Evolutionary conservation across 1,284 basidiomycete genomes (phyloP), one percentile per base, ranked within the genome.

Genomic region (Takashimella tepidaria): DNA sequence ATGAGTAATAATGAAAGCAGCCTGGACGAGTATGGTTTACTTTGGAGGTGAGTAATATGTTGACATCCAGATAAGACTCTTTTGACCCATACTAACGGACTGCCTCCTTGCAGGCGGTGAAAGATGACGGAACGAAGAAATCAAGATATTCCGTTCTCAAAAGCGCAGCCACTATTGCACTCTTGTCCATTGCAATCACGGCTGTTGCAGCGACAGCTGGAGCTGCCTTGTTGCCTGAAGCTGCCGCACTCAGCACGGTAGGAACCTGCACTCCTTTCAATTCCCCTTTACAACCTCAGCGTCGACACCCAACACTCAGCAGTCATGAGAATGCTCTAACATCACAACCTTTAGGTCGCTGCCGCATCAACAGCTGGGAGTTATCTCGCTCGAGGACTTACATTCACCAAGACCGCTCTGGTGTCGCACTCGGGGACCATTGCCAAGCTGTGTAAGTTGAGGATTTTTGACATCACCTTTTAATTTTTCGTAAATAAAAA

Each of bases 11-110:
- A 10, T 37, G 40, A 23, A 4, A 13, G 4, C 45, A 73, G 71
- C 66, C 71, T 2, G 71, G 71, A 8, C 63, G 64, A 47, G 71
- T 73, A 12, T 73, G 69, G 69, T 73, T 73, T 52, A 70, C 69
- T 3, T 42, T 73, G 1, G 70, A 73, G 43, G 68, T 66, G 41
- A 42, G 61, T 51, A 42, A 23, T 23, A 37, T 27, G 13, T 10
- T 52, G 20, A 19, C 19, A n/a, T 23, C 19, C 10, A 37, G 16
- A 8, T 8, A 37, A 37, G 31, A 16, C 31, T 16, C 31, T 16
- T 8, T 37, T 37, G 31, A 37, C 31, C 8, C 31, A 16, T 37
- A 19, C n/a, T n/a, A n/a, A n/a, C n/a, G n/a, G n/a, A n/a, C n/a
- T n/a, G n/a, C n/a, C n/a, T n/a, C n/a, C n/a, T n/a, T n/a, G n/a